Conservation (phyloP, 176 grass and related monocot species). For the Carex kokanica region DNA sequence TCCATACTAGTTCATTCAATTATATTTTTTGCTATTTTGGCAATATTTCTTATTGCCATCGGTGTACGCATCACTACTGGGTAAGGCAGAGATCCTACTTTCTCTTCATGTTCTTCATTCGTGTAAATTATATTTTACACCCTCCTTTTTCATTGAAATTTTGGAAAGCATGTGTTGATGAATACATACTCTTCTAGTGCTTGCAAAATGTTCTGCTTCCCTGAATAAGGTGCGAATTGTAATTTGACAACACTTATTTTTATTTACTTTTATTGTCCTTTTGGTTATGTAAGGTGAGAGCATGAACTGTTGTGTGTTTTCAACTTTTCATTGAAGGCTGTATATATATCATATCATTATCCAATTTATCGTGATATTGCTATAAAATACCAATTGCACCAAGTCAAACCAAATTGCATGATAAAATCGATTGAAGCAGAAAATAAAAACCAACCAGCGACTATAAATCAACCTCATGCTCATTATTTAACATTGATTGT, state of each 20-base stretch:
- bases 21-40: slow-evolving; percentile 45
- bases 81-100: neutral
- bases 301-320: too few species aligned
- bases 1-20: slow-evolving; percentile 47
- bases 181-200: neutral
- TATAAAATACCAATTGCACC: neutral
- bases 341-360: neutral
- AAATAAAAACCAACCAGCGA: neutral
- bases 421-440: too few species aligned
- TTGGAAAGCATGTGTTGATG: neutral
- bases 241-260: neutral
- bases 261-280: neutral
- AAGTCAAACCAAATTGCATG: neutral
- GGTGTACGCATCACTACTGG: slow-evolving; percentile 41
- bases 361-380: neutral
- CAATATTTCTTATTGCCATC: slow-evolving; percentile 43
- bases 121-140: neutral
- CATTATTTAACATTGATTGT: neutral
- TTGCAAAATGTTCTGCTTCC: neutral
- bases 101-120: too few species aligned
- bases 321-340: neutral
- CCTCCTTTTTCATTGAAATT: neutral
- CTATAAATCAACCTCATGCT: neutral
- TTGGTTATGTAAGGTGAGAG: neutral
- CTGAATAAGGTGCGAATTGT: neutral